Conservation (phyloP, 306 rosid genomes). For the Mucuna pruriens region DNA sequence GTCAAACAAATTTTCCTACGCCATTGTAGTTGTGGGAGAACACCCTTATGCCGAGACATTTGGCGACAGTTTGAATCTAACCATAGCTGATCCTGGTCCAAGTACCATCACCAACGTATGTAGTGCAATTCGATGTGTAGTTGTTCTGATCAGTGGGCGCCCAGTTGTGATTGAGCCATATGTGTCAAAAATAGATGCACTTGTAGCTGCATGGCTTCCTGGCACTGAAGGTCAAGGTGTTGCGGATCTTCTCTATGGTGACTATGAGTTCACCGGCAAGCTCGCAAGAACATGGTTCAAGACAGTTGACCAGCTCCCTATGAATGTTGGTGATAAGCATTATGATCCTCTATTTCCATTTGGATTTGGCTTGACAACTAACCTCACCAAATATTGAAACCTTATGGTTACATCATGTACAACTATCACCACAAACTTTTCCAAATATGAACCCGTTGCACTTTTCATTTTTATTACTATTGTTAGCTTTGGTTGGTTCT, state of each 20-base stretch:
- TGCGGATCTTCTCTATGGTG: conserved; percentile 40
- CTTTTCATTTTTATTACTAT: neutral
- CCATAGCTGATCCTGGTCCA: conserved; percentile 76
- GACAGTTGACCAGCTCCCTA: conserved; percentile 43
- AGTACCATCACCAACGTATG: conserved; percentile 76
- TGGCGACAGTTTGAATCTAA: conserved; percentile 79
- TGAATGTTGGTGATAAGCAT: conserved; percentile 50
- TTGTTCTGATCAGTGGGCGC: conserved; percentile 81
- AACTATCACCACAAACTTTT: neutral
- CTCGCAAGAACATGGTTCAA: conserved; percentile 46
- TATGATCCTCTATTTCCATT: conserved; percentile 48
- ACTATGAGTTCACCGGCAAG: conserved; percentile 43
- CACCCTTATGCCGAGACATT: conserved; percentile 79
- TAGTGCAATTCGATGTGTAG: conserved; percentile 63
- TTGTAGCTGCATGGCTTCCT: conserved; percentile 97
- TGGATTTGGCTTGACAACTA: conserved; percentile 42
- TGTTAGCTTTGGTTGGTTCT: neutral
- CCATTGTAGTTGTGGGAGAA: conserved; percentile 89
- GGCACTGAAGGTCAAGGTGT: conserved; percentile 66
- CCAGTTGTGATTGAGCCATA: conserved; percentile 86
- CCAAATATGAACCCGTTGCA: neutral
- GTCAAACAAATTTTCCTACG: conserved; percentile 67
- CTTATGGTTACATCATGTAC: neutral
- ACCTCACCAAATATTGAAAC: conserved; percentile 25
- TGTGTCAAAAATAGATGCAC: conserved; percentile 66